Percentiles rank a stretch among this genome's conserved stretches.
Conservation (phyloP, 2,329 filamentous ascomycete species). For the Neoarthrinium moseri region DNA sequence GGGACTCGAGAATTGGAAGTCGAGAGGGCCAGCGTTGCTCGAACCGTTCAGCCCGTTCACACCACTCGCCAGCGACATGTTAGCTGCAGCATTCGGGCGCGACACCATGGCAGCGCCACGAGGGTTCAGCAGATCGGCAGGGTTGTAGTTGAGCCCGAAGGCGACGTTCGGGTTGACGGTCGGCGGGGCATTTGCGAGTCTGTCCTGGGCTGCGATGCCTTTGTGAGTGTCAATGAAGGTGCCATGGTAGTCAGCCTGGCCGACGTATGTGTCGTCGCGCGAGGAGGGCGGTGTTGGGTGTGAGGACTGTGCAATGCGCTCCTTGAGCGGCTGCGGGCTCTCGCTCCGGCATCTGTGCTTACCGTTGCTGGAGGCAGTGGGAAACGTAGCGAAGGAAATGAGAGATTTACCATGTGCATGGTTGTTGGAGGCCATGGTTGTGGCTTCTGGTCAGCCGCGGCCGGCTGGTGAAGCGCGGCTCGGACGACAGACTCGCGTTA, state of each 20-base stretch:
- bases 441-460: neutral
- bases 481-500: neutral
- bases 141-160: constrained; percentile 34
- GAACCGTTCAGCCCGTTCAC: constrained; percentile 20
- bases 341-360: constrained; percentile 9
- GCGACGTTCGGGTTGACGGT: constrained; percentile 13
- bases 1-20: constrained; percentile 35
- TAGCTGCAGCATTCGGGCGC: constrained; percentile 11
- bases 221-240: constrained; percentile 8
- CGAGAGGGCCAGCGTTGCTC: constrained; percentile 37
- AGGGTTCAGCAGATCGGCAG: constrained; percentile 40
- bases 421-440: constrained; percentile 9
- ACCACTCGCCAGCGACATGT: constrained; percentile 22
- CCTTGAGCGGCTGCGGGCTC: neutral
- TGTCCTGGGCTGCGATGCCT: constrained; percentile 24
- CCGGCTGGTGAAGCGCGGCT: neutral
- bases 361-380: neutral
- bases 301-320: constrained; percentile 4
- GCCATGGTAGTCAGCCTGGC: neutral
- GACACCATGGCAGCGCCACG: constrained; percentile 27
- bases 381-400: neutral
- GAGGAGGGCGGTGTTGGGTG: too few relatives aligned
- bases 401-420: constrained; percentile 5
- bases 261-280: constrained; percentile 21
- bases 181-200: constrained; percentile 15